phyloP scores from a whole-genome alignment of 225 moss, liverwort and hornwort species.

The Lunularia cruciata region DNA sequence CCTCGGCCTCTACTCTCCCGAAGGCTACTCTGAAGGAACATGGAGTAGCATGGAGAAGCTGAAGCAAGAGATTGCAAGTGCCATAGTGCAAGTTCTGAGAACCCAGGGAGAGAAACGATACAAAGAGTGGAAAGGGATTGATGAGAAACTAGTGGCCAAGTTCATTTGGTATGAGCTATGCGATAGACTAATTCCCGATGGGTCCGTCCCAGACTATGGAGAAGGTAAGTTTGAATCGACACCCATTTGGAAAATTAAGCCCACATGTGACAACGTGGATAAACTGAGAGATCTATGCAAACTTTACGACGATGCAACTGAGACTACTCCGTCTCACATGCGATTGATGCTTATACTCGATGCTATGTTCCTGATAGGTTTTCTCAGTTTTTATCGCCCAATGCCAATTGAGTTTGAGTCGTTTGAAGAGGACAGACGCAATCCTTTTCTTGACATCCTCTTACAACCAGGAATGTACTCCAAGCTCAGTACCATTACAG shows the following conservation, averaged over 20 bases:
- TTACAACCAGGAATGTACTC: not conserved
- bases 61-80: not conserved
- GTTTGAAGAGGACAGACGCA: not conserved
- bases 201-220: too few species aligned
- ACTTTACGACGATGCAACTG: conserved; percentile 1
- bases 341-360: not conserved
- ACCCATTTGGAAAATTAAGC: not conserved
- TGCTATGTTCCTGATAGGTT: not conserved
- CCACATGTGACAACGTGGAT: too few species aligned
- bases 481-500: not conserved
- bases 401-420: too few species aligned
- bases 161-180: not conserved
- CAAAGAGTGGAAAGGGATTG: not conserved
- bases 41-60: conserved; percentile 1
- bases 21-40: not conserved
- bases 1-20: not conserved
- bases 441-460: not conserved
- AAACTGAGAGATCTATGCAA: not conserved
- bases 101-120: not conserved
- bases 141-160: not conserved
- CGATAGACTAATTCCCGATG: not conserved
- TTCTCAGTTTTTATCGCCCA: not conserved
- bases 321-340: not conserved
- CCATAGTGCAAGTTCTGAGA: not conserved
- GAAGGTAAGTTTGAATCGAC: not conserved